Conservation (phyloP, 108 stramenopile species). For the Nannochloropsis salina region DNA sequence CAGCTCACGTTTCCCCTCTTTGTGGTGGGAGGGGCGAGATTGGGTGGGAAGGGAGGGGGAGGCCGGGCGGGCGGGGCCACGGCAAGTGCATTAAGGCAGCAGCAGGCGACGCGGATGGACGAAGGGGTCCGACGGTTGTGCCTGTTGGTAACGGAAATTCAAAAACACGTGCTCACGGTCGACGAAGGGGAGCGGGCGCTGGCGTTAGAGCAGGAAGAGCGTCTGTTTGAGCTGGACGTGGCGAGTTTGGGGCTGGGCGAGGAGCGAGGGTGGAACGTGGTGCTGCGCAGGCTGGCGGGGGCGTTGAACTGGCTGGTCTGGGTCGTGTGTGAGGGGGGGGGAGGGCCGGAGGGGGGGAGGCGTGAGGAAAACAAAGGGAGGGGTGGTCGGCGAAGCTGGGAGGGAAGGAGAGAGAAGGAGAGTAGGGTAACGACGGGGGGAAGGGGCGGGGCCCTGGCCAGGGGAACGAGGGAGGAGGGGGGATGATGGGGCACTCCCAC, state of each 20-base stretch:
- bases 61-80: not conserved
- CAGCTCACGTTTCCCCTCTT: not conserved
- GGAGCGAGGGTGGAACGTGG: not conserved
- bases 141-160: not conserved
- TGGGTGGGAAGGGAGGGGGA: not conserved
- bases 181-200: not conserved
- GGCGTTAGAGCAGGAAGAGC: not conserved
- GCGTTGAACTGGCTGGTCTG: not conserved
- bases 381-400: not conserved
- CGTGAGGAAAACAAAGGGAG: not conserved
- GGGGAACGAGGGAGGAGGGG: too few species aligned
- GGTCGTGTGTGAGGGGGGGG: not conserved
- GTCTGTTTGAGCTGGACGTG: not conserved
- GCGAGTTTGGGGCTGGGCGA: not conserved
- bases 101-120: not conserved
- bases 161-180: not conserved
- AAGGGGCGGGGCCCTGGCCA: too few species aligned
- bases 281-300: not conserved
- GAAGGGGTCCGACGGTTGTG: not conserved
- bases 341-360: not conserved
- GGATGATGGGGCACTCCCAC: too few species aligned
- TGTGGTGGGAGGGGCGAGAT: not conserved
- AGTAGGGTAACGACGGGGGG: too few species aligned
- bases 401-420: too few species aligned
- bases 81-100: not conserved